Conservation (phyloP, 2,329 filamentous ascomycete genomes). For the Sarocladiaceae sp. region DNA sequence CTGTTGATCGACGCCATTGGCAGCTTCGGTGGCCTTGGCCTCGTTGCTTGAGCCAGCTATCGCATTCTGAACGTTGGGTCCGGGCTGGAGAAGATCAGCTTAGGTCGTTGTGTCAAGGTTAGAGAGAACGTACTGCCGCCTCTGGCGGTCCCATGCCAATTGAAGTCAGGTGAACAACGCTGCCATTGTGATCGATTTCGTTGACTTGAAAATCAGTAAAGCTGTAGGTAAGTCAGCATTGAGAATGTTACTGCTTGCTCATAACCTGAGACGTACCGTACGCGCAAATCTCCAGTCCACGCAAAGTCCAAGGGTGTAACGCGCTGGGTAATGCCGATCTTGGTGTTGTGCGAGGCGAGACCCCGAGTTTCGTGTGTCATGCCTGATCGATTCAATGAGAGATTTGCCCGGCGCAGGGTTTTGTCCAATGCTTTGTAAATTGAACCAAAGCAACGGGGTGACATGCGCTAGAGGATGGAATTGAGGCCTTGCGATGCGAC, state of each 20-base stretch:
- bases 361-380: constrained; percentile 17
- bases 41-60: background rate
- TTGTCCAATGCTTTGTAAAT: background rate
- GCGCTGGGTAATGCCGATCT: constrained; percentile 33
- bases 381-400: background rate
- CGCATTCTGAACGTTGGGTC: no score
- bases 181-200: constrained; percentile 71
- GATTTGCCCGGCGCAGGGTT: background rate
- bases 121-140: constrained; percentile 6
- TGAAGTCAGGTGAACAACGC: constrained; percentile 65
- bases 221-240: constrained; percentile 30
- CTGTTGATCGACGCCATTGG: constrained; percentile 12
- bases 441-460: background rate
- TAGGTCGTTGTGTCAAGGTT: background rate
- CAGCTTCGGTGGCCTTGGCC: constrained; percentile 13
- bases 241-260: background rate
- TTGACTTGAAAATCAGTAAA: constrained; percentile 93
- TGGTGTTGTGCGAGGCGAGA: constrained; percentile 25
- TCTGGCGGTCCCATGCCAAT: constrained; percentile 24
- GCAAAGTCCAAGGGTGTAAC: constrained; percentile 29
- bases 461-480: background rate
- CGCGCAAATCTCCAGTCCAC: constrained; percentile 35
- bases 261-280: constrained; percentile 22
- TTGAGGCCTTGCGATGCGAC: background rate
- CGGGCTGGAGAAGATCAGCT: no score